Evolutionary conservation across 1,284 basidiomycete genomes (phyloP).

Genomic region (Phellinidium pouzarii): DNA sequence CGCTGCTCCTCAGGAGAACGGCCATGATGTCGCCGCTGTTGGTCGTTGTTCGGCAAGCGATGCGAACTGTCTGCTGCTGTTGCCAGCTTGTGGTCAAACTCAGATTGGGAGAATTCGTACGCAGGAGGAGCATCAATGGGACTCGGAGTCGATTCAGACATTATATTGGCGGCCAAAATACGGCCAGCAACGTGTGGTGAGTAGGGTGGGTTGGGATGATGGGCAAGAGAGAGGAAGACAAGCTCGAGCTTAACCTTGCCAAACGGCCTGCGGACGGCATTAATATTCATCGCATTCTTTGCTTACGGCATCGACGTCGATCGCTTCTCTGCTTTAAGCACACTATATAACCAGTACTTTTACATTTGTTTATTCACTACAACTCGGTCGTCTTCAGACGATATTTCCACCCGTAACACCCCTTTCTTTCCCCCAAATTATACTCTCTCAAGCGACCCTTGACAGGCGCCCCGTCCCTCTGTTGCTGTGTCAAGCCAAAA

Average conservation of each 20-base stretch:
- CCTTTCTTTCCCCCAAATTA: no score
- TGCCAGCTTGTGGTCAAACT: conserved; percentile 49
- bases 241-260: neutral
- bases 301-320: no score
- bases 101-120: conserved; percentile 47
- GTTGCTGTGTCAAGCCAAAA: neutral
- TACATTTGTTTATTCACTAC: no score
- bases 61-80: conserved; percentile 37
- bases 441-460: no score
- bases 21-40: neutral
- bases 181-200: neutral
- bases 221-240: neutral
- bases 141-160: conserved; percentile 3
- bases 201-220: conserved; percentile 1
- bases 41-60: conserved; percentile 4
- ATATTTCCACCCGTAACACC: no score
- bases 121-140: conserved; percentile 31
- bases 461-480: neutral
- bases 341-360: no score
- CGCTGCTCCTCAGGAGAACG: conserved; percentile 38
- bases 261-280: no score
- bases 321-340: no score
- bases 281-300: no score
- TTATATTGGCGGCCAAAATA: neutral
- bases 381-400: no score